These are phyloP conservation scores for Benincasa hispida DNA, from an alignment of 306 rosid species.

Conservation along the genomic window DNA sequence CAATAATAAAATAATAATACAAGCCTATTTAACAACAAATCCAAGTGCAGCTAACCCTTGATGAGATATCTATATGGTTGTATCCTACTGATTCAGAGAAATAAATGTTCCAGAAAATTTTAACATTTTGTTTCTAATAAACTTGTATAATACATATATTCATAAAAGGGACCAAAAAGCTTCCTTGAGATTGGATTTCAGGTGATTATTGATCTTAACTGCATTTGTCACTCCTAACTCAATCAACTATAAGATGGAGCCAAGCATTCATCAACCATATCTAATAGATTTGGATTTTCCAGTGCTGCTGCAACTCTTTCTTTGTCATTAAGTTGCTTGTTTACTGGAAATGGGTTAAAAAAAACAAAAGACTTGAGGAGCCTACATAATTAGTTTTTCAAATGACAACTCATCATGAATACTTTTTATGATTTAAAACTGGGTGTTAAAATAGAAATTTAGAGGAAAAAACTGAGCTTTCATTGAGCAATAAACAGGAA, in stretches of 20 bases:
- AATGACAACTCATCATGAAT: background rate
- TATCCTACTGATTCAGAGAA: background rate
- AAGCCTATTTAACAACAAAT: background rate
- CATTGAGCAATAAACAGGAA: background rate
- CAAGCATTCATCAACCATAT: constrained; percentile 93
- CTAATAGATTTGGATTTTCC: constrained; percentile 73
- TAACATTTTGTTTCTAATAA: background rate
- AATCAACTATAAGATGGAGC: constrained; percentile 53
- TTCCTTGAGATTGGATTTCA: background rate
- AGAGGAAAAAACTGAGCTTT: background rate
- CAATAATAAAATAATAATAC: background rate
- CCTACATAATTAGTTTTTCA: too few species aligned
- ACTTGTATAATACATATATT: background rate
- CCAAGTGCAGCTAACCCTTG: background rate
- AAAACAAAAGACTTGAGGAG: background rate
- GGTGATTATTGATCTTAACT: background rate
- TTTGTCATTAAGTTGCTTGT: constrained; percentile 88
- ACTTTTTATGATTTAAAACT: background rate
- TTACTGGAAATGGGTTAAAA: constrained; percentile 52
- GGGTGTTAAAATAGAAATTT: background rate
- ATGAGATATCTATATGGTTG: background rate
- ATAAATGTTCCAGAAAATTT: background rate
- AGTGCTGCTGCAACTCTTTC: constrained; percentile 91
- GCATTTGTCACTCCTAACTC: background rate
- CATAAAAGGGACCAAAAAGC: background rate